Evolutionary conservation across 805 yeast genomes (phyloP), one percentile per base, ranked within the genome.

Genomic region (Spathaspora hagerdaliae): DNA sequence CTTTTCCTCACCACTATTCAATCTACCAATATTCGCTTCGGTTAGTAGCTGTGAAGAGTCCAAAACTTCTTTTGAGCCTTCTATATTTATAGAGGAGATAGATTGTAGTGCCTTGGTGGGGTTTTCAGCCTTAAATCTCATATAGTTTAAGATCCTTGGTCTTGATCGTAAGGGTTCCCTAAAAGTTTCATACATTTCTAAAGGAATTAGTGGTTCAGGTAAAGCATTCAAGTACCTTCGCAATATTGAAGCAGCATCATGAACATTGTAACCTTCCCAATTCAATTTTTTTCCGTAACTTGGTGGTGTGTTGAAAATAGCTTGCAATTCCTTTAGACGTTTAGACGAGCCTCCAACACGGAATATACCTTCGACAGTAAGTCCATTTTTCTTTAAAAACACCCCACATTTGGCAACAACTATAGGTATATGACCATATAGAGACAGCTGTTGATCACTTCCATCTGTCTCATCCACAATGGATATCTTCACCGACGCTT

Each of bases 391-490:
- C 58, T 94, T 92, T 48, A 94, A 67, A 58, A 68, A 91, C 0
- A 87, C 83, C 0, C 98, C 97, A 67, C 99, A 92, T 54, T 89
- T 86, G 12, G 97, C 98, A n/a, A 94, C 95, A 11, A 94, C 85
- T 13, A 89, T 78, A 0, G 99, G 99, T 14, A 94, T 87, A 43
- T 82, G 74, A 19, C 98, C 99, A 60, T 88, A 94, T 31, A 86
- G 78, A 38, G 78, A 63, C 55, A 74, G 60, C 31, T 47, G 47
- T 29, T 43, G 32, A 24, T 64, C 67, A 56, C 76, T 74, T 51
- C 79, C 77, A 3, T 29, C 32, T 9, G 12, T 2, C 3, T 29
- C 32, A 9, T 29, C 32, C 38, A 84, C 72, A 7, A 86, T 79
- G 33, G 83, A 78, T 43, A 89, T 86, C 41, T 80, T 76, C 13